phyloP scores from a whole-genome alignment of 371 early-diverging fungal species.

The Batkoa obscura region DNA sequence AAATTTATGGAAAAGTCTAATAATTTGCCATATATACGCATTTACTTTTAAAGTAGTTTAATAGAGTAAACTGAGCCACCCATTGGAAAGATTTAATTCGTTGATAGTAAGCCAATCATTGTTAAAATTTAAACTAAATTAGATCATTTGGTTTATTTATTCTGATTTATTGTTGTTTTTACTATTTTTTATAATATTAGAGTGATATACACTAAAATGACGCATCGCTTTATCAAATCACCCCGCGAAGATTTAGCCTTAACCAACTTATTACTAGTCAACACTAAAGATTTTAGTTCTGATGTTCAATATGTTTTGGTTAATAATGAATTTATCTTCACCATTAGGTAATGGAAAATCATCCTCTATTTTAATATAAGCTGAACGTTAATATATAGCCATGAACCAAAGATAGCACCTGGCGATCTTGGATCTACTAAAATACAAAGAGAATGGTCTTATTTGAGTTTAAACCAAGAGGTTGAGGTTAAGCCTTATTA shows the following conservation, averaged over 20 bases:
- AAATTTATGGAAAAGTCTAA: too few species aligned
- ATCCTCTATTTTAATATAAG: neutral
- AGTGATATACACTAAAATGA: too few species aligned
- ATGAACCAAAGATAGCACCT: constrained; percentile 24
- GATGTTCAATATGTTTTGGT: constrained; percentile 47
- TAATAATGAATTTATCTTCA: constrained; percentile 56
- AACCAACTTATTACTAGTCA: constrained; percentile 58
- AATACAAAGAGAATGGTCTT: constrained; percentile 76
- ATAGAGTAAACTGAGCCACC: too few species aligned
- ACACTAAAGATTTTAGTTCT: constrained; percentile 46
- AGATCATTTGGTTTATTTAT: too few species aligned
- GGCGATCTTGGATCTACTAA: constrained; percentile 55
- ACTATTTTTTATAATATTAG: too few species aligned
- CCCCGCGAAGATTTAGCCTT: constrained; percentile 47
- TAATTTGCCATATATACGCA: too few species aligned
- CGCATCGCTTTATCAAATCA: constrained; percentile 15
- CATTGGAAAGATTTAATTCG: too few species aligned
- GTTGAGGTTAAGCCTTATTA: constrained; percentile 59
- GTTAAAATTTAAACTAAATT: too few species aligned
- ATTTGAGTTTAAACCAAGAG: constrained; percentile 57
- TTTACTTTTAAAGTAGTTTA: too few species aligned
- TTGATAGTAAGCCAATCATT: too few species aligned
- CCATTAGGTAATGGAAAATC: constrained; percentile 31
- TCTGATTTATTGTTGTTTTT: too few species aligned
- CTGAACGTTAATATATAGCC: constrained; percentile 15